These are phyloP conservation scores for Eimeria brunetti DNA, from an alignment of 169 alveolate species.

Conservation along the genomic window DNA sequence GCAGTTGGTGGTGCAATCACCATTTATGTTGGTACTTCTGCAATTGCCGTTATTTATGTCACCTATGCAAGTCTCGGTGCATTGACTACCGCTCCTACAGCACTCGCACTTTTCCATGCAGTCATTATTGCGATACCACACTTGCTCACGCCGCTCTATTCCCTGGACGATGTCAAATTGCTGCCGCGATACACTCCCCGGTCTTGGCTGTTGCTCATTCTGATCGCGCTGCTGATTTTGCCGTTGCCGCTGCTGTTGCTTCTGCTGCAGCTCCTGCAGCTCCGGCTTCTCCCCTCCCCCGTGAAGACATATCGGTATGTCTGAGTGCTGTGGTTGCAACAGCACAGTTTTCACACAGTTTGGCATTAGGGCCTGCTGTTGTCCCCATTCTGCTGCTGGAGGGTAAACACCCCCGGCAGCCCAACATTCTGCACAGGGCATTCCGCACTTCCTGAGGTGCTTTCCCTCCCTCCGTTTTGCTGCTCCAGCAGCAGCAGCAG, in stretches of 20 bases:
- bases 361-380: background rate
- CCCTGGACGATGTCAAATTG: too few species aligned
- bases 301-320: background rate
- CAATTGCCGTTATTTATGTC: background rate
- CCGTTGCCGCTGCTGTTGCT: background rate
- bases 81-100: background rate
- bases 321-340: background rate
- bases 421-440: slow-evolving; percentile 69
- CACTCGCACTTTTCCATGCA: background rate
- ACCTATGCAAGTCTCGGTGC: background rate
- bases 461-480: background rate
- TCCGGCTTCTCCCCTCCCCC: background rate
- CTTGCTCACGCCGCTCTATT: background rate
- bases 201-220: background rate
- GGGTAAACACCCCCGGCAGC: slow-evolving; percentile 6
- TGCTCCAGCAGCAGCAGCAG: background rate
- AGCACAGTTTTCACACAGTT: background rate
- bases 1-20: background rate
- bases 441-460: background rate
- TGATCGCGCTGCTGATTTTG: background rate
- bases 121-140: background rate
- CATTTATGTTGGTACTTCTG: background rate
- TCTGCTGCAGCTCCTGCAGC: background rate
- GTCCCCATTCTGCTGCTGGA: background rate
- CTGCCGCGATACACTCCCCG: background rate